Evolutionary conservation across 331 rosid genomes (phyloP), one percentile per base, ranked within the genome.

Genomic region (Quercus lobata): DNA sequence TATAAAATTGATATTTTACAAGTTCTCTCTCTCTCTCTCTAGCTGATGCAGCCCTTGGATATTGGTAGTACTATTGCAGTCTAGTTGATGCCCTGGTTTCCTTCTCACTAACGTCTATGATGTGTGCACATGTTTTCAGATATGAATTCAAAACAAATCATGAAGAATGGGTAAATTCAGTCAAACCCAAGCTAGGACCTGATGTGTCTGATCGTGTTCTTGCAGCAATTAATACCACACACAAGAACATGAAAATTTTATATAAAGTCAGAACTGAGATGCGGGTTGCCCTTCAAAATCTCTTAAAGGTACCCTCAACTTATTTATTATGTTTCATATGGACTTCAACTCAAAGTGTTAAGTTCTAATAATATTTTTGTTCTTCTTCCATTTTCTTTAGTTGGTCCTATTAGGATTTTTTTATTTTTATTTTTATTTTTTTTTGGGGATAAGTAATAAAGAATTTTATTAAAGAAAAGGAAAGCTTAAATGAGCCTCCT

Each of bases 211-310:
- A 80, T 74, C 77, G 77, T 85, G 89, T 91, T 77, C 61, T 61
- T 78, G 88, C 84, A 34, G 94, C 94, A 63, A 82, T 91, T 68
- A 82, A 83, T 77, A 73, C 87, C 44, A 74, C 91, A 37, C 77
- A 78, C 6, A 96, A 91, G 63, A 90, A 87, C 79, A 77, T 92
- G 55, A 92, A 91, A 88, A 41, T 78, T 60, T 71, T 89, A 35
- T 91, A 92, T 77, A 92, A 88, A 85, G 94, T 91, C 79, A 88
- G 93, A 88, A 86, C 86, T 75, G 97, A 91, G 87, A 89, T 89
- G 89, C 87, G 96, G 79, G 91, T 78, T 73, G 89, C 96, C 41
- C 81, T 92, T 73, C 94, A 92, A 81, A 89, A 81, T 84, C 86
- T 92, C 17, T 82, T 93, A 54, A 90, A 91, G 97, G 97, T 91